Conservation (phyloP, 2,329 filamentous ascomycete species). For the Colletotrichum zoysiae region DNA sequence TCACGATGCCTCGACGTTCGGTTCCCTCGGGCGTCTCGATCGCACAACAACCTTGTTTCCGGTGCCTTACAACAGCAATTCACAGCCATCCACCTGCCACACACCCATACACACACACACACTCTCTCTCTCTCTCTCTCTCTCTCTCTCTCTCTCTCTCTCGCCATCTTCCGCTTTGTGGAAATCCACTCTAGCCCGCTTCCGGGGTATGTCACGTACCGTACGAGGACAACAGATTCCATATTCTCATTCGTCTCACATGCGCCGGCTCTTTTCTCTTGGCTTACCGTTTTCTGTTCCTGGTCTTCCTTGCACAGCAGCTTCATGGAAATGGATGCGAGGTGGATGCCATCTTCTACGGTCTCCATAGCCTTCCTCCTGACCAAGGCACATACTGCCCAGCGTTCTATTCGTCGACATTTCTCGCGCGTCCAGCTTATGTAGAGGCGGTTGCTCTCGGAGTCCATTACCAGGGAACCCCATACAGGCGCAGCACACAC, state of each 20-base stretch:
- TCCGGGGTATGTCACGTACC: neutral
- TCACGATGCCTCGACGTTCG: slow-evolving; percentile 5
- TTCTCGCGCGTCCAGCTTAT: slow-evolving; percentile 10
- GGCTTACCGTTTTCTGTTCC: slow-evolving; percentile 15
- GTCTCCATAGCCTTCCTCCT: neutral
- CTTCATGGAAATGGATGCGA: neutral
- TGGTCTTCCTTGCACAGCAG: slow-evolving; percentile 4
- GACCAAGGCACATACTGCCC: neutral
- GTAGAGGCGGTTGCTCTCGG: neutral
- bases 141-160: neutral
- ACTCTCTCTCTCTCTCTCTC: neutral
- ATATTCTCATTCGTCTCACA: slow-evolving; percentile 14
- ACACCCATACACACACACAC: no score
- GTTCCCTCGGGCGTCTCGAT: neutral
- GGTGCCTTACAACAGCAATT: neutral
- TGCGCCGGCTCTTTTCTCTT: neutral
- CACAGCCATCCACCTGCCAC: neutral
- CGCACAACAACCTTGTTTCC: neutral
- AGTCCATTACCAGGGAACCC: slow-evolving; percentile 9
- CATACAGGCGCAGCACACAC: slow-evolving; percentile 9
- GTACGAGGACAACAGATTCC: neutral
- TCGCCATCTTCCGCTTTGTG: neutral
- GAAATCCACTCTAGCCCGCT: slow-evolving; percentile 11
- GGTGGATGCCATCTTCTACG: slow-evolving; percentile 3
- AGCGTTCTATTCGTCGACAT: neutral